Evolutionary conservation across 768 basidiomycete genomes (phyloP), one percentile per base, ranked within the genome.

Genomic region (Trametes maxima): DNA sequence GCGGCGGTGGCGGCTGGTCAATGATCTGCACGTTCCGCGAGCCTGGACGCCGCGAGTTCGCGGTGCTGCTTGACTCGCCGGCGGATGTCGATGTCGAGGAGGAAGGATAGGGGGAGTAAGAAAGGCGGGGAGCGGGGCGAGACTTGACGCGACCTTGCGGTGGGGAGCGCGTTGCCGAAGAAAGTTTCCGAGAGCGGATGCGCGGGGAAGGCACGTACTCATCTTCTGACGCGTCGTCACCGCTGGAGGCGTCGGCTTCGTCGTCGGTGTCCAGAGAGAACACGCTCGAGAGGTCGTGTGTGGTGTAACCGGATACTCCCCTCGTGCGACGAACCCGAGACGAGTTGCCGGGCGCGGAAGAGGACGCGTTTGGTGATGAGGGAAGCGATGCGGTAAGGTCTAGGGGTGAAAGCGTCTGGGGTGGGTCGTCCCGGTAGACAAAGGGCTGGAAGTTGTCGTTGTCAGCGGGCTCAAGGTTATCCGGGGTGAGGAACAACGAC

Each of bases 1-100:
- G 17, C 71, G 57, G 53, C 57, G 44, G 57, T 48, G 59, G 8
- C 57, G 48, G 24, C 47, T 65, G n/a, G 67, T 74, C 57, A 28
- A 65, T 16, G 0, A 78, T 75, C 68, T 84, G 83, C 11, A 64
- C 62, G 65, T 85, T 84, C 19, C 84, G 83, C 3, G 81, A 74
- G 11, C 68, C 73, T 1, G 54, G 59, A 11, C 58, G 54, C 48
- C 56, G 54, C 37, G 54, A 16, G 44, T 28, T 56, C 6, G 36
- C 40, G 5, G 54, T 22, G 16, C 43, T 28, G n/a, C 51, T 48
- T 4, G 58, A 58, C 51, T 57, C 62, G 28, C 24, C 14, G 79
- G 76, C 8, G 76, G 65, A 46, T 69, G 46, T 45, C 77, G 79
- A 21, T 59, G 60, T 47, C 65, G 74, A 50, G 60, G 70, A 42